Percentiles rank a stretch among this genome's conserved stretches.
These are phyloP conservation scores for Globisporangium viniferum DNA, from an alignment of 352 stramenopile species.

Conservation along the genomic window DNA sequence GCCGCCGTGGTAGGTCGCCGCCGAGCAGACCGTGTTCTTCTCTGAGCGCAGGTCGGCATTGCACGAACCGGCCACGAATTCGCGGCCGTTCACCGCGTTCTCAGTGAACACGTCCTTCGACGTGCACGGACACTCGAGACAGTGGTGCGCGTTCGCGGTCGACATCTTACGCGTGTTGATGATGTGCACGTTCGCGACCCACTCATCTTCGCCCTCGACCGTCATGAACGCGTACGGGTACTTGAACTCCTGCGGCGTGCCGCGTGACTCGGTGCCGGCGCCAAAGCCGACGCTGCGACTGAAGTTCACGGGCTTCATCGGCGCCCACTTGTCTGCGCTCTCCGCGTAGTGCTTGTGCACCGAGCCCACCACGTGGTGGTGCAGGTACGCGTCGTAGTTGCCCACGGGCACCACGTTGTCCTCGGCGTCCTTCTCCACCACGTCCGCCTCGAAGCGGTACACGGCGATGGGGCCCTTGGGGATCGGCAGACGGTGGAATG, in stretches of 20 bases:
- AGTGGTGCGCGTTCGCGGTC: slow-evolving; percentile 41
- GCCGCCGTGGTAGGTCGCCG: slow-evolving; percentile 60
- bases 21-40: slow-evolving; percentile 68
- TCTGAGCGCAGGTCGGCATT: slow-evolving; percentile 64
- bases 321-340: slow-evolving; percentile 43
- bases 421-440: slow-evolving; percentile 62
- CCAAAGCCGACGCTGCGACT: slow-evolving; percentile 76
- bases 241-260: slow-evolving; percentile 76
- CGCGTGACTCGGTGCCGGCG: slow-evolving; percentile 72
- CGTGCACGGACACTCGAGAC: slow-evolving; percentile 78
- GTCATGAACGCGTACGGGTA: slow-evolving; percentile 82
- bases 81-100: slow-evolving; percentile 50
- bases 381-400: slow-evolving; percentile 74
- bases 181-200: slow-evolving; percentile 78
- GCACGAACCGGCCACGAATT: slow-evolving; percentile 39
- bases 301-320: slow-evolving; percentile 76
- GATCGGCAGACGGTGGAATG: slow-evolving; percentile 69
- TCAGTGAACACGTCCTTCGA: slow-evolving; percentile 53
- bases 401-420: slow-evolving; percentile 52
- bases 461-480: slow-evolving; percentile 76
- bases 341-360: slow-evolving; percentile 62
- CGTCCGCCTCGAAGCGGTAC: slow-evolving; percentile 76
- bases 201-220: slow-evolving; percentile 72
- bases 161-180: slow-evolving; percentile 76
- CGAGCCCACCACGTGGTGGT: slow-evolving; percentile 80